Percentiles rank a stretch among this genome's conserved stretches.
These are phyloP conservation scores for Chaetomium strumarium DNA, from an alignment of 2,329 filamentous ascomycete species.

Conservation along the genomic window DNA sequence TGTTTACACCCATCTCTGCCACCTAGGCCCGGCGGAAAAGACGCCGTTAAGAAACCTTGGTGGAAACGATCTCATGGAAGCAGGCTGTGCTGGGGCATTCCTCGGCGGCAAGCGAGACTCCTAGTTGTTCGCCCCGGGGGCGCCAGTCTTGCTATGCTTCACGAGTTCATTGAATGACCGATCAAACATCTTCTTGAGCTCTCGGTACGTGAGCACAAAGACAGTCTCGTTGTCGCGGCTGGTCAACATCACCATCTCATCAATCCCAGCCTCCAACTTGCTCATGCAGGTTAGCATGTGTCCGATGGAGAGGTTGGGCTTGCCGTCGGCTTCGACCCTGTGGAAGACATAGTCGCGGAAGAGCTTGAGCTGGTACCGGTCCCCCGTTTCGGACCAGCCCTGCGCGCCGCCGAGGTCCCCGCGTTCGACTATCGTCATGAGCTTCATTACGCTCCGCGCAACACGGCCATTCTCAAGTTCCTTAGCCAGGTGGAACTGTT, in stretches of 20 bases:
- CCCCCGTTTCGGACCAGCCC: conserved; percentile 86
- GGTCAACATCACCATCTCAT: conserved; percentile 79
- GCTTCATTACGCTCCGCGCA: conserved; percentile 72
- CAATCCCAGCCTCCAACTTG: conserved; percentile 83
- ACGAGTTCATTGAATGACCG: conserved; percentile 54
- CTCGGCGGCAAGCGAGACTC: background rate
- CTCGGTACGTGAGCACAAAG: conserved; percentile 84
- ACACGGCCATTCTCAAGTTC: conserved; percentile 89
- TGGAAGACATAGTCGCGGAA: conserved; percentile 98
- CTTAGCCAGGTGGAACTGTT: conserved; percentile 63
- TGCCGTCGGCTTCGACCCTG: conserved; percentile 79
- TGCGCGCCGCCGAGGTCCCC: conserved; percentile 74
- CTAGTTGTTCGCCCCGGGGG: conserved; percentile 21
- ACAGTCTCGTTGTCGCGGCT: conserved; percentile 87
- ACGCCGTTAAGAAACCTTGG: background rate
- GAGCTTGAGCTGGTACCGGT: conserved; percentile 86
- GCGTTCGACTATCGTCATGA: conserved; percentile 84
- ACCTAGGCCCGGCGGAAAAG: background rate
- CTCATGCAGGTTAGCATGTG: conserved; percentile 84
- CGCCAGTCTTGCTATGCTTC: conserved; percentile 34
- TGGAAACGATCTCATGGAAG: background rate
- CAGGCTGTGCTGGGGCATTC: background rate
- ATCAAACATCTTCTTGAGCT: conserved; percentile 64
- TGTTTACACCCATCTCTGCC: background rate
- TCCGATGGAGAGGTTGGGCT: conserved; percentile 77